A percentile compares a stretch with the other conserved stretches of the same genome.
phyloP scores from a whole-genome alignment of 2,329 filamentous ascomycete genomes.

The Aspergillus novoparasiticus region DNA sequence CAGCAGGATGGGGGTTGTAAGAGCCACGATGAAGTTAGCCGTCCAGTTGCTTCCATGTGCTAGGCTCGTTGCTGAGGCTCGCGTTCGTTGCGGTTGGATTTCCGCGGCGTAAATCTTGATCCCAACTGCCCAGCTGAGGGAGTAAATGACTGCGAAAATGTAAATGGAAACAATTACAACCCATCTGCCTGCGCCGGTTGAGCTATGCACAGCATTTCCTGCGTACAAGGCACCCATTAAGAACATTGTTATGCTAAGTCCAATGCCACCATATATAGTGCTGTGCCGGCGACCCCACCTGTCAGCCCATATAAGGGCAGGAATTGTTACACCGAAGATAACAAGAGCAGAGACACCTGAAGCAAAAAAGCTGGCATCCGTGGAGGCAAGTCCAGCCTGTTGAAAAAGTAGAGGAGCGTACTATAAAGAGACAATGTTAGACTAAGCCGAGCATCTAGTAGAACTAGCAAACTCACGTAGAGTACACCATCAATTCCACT shows the following conservation, averaged over 20 bases:
- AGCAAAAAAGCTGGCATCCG: constrained; percentile 60
- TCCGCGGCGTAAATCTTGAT: constrained; percentile 61
- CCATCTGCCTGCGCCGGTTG: constrained; percentile 33
- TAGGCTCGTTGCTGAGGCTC: constrained; percentile 57
- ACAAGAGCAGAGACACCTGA: constrained; percentile 63
- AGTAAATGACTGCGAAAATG: constrained; percentile 32
- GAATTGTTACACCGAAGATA: constrained; percentile 61
- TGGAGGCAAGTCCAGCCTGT: constrained; percentile 59
- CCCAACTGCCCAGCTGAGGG: constrained; percentile 56
- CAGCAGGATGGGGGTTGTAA: constrained; percentile 48
- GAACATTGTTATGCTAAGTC: constrained; percentile 46
- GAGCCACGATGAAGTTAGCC: constrained; percentile 49
- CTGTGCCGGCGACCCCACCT: constrained; percentile 59
- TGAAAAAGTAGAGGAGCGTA: constrained; percentile 64
- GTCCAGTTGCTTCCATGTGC: constrained; percentile 46
- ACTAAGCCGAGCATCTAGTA: background rate
- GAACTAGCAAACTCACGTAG: constrained; percentile 50
- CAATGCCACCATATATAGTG: constrained; percentile 57
- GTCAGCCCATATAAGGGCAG: constrained; percentile 59
- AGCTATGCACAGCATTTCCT: constrained; percentile 30
- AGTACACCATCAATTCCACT: constrained; percentile 65
- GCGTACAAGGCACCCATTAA: constrained; percentile 39
- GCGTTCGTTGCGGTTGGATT: constrained; percentile 59
- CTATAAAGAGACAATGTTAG: constrained; percentile 30
- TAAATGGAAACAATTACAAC: constrained; percentile 33